Conservation (phyloP, 768 basidiomycete genomes). For the Pisolithus tinctorius region DNA sequence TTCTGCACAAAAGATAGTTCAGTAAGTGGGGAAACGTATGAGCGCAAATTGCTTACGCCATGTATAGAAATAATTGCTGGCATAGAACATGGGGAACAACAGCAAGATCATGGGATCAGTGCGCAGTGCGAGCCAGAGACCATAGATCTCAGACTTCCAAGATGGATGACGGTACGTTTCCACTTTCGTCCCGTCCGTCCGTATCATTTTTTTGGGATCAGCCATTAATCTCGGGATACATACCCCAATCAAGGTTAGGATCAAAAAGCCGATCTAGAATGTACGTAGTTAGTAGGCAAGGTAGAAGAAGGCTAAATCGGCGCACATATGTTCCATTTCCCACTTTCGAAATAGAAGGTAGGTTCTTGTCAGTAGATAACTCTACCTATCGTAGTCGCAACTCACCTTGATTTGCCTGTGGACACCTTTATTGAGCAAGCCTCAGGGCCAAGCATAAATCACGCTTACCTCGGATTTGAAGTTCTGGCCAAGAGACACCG, state of each 20-base stretch:
- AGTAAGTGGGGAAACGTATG: background rate
- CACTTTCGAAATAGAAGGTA: slow-evolving; percentile 32
- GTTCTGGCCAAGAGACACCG: slow-evolving; percentile 69
- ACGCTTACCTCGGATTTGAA: slow-evolving; percentile 50
- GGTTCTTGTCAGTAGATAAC: background rate
- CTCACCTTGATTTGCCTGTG: slow-evolving; percentile 26
- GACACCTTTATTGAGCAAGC: background rate
- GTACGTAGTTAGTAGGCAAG: slow-evolving; percentile 4
- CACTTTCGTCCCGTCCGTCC: slow-evolving; percentile 70
- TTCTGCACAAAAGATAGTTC: slow-evolving; percentile 37
- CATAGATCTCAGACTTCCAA: slow-evolving; percentile 70
- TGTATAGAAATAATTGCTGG: slow-evolving; percentile 81
- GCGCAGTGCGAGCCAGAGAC: slow-evolving; percentile 59
- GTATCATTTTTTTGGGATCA: slow-evolving; percentile 63
- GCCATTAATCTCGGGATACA: slow-evolving; percentile 63
- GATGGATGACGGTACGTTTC: slow-evolving; percentile 57
- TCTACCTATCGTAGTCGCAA: background rate
- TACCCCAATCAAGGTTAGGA: slow-evolving; percentile 66
- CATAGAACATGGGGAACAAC: slow-evolving; percentile 82
- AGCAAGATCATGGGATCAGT: slow-evolving; percentile 68
- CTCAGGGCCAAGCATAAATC: background rate
- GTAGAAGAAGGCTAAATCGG: background rate
- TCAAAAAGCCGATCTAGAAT: slow-evolving; percentile 65
- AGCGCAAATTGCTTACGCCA: slow-evolving; percentile 50
- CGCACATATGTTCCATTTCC: slow-evolving; percentile 71